These are phyloP conservation scores for Fusarium buxicola DNA, from an alignment of 2,329 filamentous ascomycete species.

Conservation along the genomic window DNA sequence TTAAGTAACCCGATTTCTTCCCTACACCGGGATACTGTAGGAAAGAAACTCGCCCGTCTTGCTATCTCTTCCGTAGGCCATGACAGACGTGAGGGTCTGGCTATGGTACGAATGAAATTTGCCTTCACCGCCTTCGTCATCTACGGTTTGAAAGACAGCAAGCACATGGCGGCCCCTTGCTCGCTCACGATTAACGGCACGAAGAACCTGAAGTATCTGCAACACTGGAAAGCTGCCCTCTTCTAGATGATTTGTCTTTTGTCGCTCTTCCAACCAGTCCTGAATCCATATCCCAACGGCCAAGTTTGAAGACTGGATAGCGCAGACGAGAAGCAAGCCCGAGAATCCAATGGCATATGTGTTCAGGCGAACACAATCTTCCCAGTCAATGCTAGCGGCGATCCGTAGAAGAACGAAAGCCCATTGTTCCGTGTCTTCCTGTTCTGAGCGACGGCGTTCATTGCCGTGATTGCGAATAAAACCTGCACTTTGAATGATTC, in stretches of 20 bases:
- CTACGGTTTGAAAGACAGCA: conserved; percentile 15
- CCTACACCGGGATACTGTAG: neutral
- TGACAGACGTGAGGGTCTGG: conserved; percentile 10
- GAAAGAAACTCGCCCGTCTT: neutral
- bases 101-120: conserved; percentile 35
- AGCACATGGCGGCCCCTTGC: conserved; percentile 10
- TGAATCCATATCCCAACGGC: conserved; percentile 33
- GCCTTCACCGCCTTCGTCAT: conserved; percentile 28
- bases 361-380: conserved; percentile 37
- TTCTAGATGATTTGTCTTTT: conserved; percentile 24
- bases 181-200: conserved; percentile 27
- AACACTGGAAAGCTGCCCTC: conserved; percentile 41
- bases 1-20: neutral
- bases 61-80: conserved; percentile 13
- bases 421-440: conserved; percentile 21
- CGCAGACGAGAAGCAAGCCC: conserved; percentile 31
- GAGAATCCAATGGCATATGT: conserved; percentile 40
- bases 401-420: conserved; percentile 38
- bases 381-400: conserved; percentile 38
- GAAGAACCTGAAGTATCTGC: conserved; percentile 31
- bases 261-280: conserved; percentile 33
- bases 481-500: conserved; percentile 13
- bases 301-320: conserved; percentile 19
- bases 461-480: neutral
- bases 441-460: too few relatives aligned